Percentiles rank a stretch among this genome's conserved stretches.
phyloP scores from a whole-genome alignment of 2,329 filamentous ascomycete genomes.

The Penicillium sp. region DNA sequence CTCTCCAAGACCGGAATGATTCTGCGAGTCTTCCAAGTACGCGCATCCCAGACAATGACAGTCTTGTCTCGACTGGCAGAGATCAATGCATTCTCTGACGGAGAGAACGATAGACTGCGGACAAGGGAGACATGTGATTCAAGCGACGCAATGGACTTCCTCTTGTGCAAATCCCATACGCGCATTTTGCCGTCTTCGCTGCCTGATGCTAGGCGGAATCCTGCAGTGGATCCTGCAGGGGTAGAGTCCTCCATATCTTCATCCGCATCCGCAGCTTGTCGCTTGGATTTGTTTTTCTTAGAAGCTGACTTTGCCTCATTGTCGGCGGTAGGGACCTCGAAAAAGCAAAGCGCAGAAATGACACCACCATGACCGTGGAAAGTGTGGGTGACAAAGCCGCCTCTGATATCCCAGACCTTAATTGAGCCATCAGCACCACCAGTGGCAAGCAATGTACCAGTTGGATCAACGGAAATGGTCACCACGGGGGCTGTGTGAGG shows the following conservation, averaged over 20 bases:
- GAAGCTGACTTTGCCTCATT: conserved; percentile 33
- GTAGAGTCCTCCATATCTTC: conserved; percentile 46
- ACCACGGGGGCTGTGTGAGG: conserved; percentile 88
- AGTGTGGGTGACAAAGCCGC: conserved; percentile 88
- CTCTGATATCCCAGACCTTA: conserved; percentile 93
- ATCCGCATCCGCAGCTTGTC: conserved; percentile 29
- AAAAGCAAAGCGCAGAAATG: conserved; percentile 87
- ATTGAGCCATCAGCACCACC: conserved; percentile 89
- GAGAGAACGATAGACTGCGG: conserved; percentile 77
- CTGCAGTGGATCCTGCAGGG: conserved; percentile 48
- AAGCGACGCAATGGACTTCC: conserved; percentile 69
- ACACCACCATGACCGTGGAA: conserved; percentile 91
- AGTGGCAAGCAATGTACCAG: conserved; percentile 84
- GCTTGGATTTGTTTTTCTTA: conserved; percentile 47
- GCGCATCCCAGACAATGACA: conserved; percentile 83
- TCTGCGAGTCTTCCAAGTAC: conserved; percentile 75
- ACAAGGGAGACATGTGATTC: conserved; percentile 96
- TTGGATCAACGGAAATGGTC: conserved; percentile 77
- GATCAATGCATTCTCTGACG: conserved; percentile 68
- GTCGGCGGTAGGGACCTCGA: conserved; percentile 61
- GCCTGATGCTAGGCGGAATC: conserved; percentile 81
- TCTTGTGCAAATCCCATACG: conserved; percentile 86
- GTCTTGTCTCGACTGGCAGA: conserved; percentile 92
- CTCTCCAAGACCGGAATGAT: conserved; percentile 82
- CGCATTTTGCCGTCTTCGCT: conserved; percentile 90